phyloP scores from a whole-genome alignment of 352 stramenopile genomes.

The Hyaloperonospora brassicae region DNA sequence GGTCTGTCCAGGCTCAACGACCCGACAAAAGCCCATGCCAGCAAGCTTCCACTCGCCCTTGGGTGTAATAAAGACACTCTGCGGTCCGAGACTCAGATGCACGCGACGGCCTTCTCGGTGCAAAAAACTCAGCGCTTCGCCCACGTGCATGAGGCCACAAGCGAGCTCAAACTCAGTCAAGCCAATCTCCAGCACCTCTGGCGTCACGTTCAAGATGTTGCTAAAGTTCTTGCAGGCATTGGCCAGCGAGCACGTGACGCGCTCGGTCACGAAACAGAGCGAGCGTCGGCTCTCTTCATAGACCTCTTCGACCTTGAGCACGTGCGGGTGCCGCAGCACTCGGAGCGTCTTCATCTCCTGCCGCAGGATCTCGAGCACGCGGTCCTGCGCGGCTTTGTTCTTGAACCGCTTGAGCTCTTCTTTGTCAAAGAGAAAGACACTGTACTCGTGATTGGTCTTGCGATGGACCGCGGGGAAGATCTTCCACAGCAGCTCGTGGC shows the following conservation, averaged over 20 bases:
- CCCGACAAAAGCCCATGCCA: slow-evolving; percentile 83
- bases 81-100: slow-evolving; percentile 75
- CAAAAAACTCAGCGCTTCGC: slow-evolving; percentile 85
- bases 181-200: slow-evolving; percentile 81
- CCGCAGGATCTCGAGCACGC: slow-evolving; percentile 79
- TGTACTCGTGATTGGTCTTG: slow-evolving; percentile 75
- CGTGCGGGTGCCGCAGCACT: slow-evolving; percentile 78
- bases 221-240: slow-evolving; percentile 87
- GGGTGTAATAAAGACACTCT: slow-evolving; percentile 88
- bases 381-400: slow-evolving; percentile 80
- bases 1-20: slow-evolving; percentile 75
- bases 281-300: slow-evolving; percentile 82
- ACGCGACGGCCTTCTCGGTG: slow-evolving; percentile 77
- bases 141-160: slow-evolving; percentile 83
- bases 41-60: slow-evolving; percentile 89
- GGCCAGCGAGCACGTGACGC: slow-evolving; percentile 83
- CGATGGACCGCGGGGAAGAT: slow-evolving; percentile 75
- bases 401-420: slow-evolving; percentile 78
- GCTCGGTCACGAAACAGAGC: slow-evolving; percentile 87
- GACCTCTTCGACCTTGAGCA: slow-evolving; percentile 87
- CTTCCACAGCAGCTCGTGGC: slow-evolving; percentile 78
- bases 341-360: slow-evolving; percentile 86
- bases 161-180: slow-evolving; percentile 84
- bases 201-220: slow-evolving; percentile 79
- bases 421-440: slow-evolving; percentile 84